Base-by-base conservation (phyloP, 768 basidiomycete genomes). In the Filobasidium floriforme region DNA sequence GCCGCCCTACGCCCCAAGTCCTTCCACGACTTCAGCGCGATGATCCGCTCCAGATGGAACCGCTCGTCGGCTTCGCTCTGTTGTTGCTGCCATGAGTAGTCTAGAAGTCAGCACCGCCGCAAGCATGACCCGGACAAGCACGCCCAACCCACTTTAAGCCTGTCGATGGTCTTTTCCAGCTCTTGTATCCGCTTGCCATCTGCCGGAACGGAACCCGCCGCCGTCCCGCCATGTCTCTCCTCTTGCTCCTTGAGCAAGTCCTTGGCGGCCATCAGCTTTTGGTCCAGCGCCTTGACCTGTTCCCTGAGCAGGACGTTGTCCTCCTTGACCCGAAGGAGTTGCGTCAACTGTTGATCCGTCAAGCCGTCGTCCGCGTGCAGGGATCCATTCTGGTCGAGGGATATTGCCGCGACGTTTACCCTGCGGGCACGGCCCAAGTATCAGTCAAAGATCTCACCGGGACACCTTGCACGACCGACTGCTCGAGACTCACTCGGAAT, bases 131-230 rank as follows among this genome's bases (percentile, higher is more conserved):
- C 32, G 32, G n/a, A n/a, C n/a, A n/a, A n/a, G n/a, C n/a, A n/a
- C n/a, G n/a, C n/a, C n/a, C 9, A 22, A 32, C 54, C 26, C 15
- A 57, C 54, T 57, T 57, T 22, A 9, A 57, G 54, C 24, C 24
- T 57, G n/a, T 87, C 86, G 73, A 88, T 87, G 73, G 90, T 89
- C 71, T 89, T 88, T 80, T 92, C 88, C 29, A 92, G 81, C 70
- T 89, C 89, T 79, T 22, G 46, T 18, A 49, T 22, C 18, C 46
- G 46, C 22, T 49, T 49, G 32, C 4, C 32, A 49, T 49, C 46
- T 3, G 3, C 46, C 5, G 46, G 46, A 4, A 18, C 3, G 14
- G 46, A 22, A 18, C 43, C 43, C 10, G 46, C 46, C 22, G 46
- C 14, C 12, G 18, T 5, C 14, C 18, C 15, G 18, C 22, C 46